Conservation (phyloP, 2,329 filamentous ascomycete species). For the Penicillium sp. region DNA sequence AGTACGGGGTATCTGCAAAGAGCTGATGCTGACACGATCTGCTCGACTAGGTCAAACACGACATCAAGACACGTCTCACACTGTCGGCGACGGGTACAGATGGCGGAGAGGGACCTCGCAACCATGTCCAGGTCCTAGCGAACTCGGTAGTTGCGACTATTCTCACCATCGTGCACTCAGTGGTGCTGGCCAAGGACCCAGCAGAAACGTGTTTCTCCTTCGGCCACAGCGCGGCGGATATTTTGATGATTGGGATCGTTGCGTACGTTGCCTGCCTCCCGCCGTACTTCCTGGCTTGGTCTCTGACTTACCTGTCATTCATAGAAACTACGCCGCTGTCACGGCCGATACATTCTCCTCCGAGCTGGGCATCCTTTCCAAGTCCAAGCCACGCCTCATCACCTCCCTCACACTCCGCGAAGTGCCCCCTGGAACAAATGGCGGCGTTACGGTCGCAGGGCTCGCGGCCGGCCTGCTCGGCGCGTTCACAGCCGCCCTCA, state of each 20-base stretch:
- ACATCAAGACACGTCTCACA: conserved; percentile 81
- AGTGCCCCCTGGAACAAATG: conserved; percentile 91
- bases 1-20: too few relatives aligned
- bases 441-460: conserved; percentile 79
- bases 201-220: conserved; percentile 44
- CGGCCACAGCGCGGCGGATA: conserved; percentile 36
- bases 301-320: not conserved
- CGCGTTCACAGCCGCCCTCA: conserved; percentile 70
- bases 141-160: conserved; percentile 82
- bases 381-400: conserved; percentile 77
- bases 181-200: conserved; percentile 38
- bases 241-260: conserved; percentile 46
- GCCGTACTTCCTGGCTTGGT: not conserved
- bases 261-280: conserved; percentile 35
- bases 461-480: conserved; percentile 75
- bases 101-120: conserved; percentile 81
- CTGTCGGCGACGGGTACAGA: conserved; percentile 70
- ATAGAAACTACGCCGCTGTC: conserved; percentile 82
- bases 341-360: conserved; percentile 93
- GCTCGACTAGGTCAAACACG: conserved; percentile 74
- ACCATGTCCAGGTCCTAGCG: conserved; percentile 85
- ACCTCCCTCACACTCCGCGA: conserved; percentile 75
- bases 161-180: conserved; percentile 58
- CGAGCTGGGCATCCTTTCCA: conserved; percentile 89
- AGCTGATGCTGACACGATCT: conserved; percentile 3